phyloP scores from a whole-genome alignment of 345 rosid genomes.

The Hypericum perforatum region DNA sequence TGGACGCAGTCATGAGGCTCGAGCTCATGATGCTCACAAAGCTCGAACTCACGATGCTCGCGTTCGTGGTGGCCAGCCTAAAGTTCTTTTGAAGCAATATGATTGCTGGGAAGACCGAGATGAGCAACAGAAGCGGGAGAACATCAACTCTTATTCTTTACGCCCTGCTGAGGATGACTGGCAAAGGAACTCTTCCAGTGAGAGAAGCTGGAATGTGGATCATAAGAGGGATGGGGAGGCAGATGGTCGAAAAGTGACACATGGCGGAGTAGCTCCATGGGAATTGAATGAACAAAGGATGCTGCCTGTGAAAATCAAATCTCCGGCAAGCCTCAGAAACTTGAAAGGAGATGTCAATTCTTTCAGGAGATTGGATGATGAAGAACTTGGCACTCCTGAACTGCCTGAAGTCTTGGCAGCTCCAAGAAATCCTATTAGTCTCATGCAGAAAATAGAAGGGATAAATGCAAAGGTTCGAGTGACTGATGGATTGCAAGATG shows the following conservation, averaged over 20 bases:
- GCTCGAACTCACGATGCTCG: conserved; percentile 43
- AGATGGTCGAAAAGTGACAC: conserved; percentile 20
- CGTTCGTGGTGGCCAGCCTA: conserved; percentile 31
- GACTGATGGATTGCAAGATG: conserved; percentile 41
- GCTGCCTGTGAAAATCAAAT: conserved; percentile 24
- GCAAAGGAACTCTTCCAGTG: conserved; percentile 31
- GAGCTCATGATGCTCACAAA: conserved; percentile 9
- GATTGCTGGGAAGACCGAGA: conserved; percentile 53
- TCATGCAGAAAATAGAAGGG: conserved; percentile 83
- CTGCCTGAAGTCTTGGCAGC: conserved; percentile 20
- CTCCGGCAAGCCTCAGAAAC: conserved; percentile 20
- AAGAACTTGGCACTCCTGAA: conserved; percentile 18
- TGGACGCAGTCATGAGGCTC: conserved; percentile 44
- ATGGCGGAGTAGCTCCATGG: conserved; percentile 25
- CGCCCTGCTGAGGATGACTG: conserved; percentile 33
- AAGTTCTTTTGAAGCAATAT: conserved; percentile 69
- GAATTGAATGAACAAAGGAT: conserved; percentile 21
- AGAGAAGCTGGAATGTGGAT: conserved; percentile 39
- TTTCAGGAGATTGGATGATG: conserved; percentile 16
- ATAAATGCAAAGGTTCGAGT: conserved; percentile 70
- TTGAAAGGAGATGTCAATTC: conserved; percentile 26
- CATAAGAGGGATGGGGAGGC: conserved; percentile 24
- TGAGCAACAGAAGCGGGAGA: conserved; percentile 39
- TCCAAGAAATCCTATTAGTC: conserved; percentile 40
- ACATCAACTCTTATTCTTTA: conserved; percentile 15